Percentiles rank a stretch among this genome's conserved stretches.
These are phyloP conservation scores for Akanthomyces dipterigenus DNA, from an alignment of 2,329 filamentous ascomycete genomes.

Conservation along the genomic window DNA sequence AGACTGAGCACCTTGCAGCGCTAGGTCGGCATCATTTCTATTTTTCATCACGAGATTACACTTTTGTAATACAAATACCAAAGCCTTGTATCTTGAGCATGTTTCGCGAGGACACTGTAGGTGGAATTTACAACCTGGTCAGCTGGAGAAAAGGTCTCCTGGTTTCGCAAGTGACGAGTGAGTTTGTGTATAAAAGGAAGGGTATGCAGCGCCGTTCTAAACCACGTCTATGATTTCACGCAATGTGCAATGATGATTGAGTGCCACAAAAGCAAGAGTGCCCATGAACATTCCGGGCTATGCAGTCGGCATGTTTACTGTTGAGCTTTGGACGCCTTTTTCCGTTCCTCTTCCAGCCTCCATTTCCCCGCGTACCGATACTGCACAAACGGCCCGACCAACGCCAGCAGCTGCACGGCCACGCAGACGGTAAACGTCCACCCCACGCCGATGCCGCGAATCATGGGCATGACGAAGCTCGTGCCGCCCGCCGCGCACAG, in stretches of 20 bases:
- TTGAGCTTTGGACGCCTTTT: neutral
- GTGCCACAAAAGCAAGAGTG: no score
- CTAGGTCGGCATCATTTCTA: neutral
- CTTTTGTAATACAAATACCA: neutral
- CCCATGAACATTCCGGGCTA: neutral
- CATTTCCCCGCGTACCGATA: constrained; percentile 32
- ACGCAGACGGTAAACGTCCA: constrained; percentile 40
- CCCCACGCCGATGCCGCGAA: constrained; percentile 38
- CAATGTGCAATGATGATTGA: neutral
- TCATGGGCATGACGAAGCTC: constrained; percentile 42
- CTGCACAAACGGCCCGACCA: constrained; percentile 39
- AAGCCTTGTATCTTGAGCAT: no score
- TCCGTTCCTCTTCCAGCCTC: constrained; percentile 23
- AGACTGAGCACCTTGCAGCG: neutral
- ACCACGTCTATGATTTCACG: neutral
- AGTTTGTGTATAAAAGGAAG: neutral
- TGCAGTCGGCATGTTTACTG: neutral
- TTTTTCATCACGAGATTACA: neutral
- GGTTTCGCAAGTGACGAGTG: no score
- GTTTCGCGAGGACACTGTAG: no score
- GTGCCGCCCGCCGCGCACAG: constrained; percentile 45
- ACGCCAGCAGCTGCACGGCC: constrained; percentile 34
- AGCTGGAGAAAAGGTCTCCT: no score
- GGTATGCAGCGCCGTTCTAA: neutral
- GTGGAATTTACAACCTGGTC: no score